These are phyloP conservation scores for Pyronema domesticum DNA, from an alignment of 495 filamentous ascomycete species.

Conservation along the genomic window DNA sequence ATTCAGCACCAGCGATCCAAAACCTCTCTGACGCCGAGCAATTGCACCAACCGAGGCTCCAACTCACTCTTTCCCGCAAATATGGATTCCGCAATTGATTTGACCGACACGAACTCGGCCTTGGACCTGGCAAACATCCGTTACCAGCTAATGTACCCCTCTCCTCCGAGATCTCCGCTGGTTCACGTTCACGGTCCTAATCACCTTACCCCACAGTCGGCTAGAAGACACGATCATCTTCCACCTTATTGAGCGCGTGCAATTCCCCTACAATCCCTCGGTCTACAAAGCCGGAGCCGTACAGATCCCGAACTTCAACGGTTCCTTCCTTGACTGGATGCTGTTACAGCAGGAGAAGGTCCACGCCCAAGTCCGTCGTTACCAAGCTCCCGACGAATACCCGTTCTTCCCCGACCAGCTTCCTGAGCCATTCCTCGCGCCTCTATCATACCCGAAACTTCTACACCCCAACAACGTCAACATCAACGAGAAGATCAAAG, in stretches of 20 bases:
- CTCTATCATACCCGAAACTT: constrained; percentile 78
- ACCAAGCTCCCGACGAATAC: constrained; percentile 91
- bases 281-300: constrained; percentile 75
- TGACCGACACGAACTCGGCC: constrained; percentile 64
- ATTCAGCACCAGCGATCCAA: no score
- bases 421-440: constrained; percentile 62
- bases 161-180: neutral
- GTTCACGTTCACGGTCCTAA: neutral
- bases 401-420: constrained; percentile 84
- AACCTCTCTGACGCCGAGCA: no score
- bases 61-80: no score
- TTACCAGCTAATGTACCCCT: constrained; percentile 71
- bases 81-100: constrained; percentile 86
- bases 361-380: constrained; percentile 88
- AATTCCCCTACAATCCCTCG: constrained; percentile 82
- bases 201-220: constrained; percentile 38
- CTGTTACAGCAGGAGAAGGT: constrained; percentile 74
- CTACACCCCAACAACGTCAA: constrained; percentile 86
- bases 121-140: constrained; percentile 84
- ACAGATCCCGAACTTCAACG: constrained; percentile 45
- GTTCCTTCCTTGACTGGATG: constrained; percentile 84
- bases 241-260: constrained; percentile 91
- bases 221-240: constrained; percentile 98
- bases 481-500: constrained; percentile 74
- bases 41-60: no score